Evolutionary conservation across 2,329 filamentous ascomycete genomes (phyloP), one percentile per base, ranked within the genome.

Genomic region (Purpureocillium lavendulum): DNA sequence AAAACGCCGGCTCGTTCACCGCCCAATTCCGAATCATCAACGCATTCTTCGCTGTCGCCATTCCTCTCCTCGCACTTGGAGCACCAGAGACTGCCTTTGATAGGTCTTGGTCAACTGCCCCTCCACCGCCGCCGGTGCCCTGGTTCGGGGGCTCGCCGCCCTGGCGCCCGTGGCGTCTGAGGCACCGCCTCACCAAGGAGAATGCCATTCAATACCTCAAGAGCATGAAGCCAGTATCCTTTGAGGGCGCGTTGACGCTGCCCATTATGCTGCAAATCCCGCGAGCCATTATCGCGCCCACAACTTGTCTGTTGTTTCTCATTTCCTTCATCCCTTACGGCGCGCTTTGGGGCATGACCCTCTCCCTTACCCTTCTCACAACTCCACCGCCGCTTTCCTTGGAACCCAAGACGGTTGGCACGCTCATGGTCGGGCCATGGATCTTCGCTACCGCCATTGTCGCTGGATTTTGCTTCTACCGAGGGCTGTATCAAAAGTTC

Each of bases 31-130:
- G 67, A 43, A 64, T 77, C 35, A 60, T 77, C 44, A 69, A 61
- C 50, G 55, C 60, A 32, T 68, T 78, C 42, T 61, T 73, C 40
- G 54, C 65, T 5, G 33, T 70, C 17, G 64, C 69, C 3, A 55
- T 75, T 4, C 55, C 73, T 1, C 55, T 75, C 4, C 47, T 77
- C 3, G 54, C 66, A 15, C 50, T 78, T 2, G 66, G 61, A 4
- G 63, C 62, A 0, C 72, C 74, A 1, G 75, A 80, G 55, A 75
- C 73, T 0, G 56, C 62, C 2, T 78, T 70, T 49, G 62, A 71
- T 42, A 66, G 72, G 7, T 53, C 62, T 11, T 53, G 21, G 21
- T 26, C 38, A 32, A 44, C 46, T 6, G 42, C 43, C 12, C 36
- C 40, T 11, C 38, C 48, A 7, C 35, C 50, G 30, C 41, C 49